Base-by-base conservation (phyloP, 805 yeast genomes). In the Starmerella floricola region DNA sequence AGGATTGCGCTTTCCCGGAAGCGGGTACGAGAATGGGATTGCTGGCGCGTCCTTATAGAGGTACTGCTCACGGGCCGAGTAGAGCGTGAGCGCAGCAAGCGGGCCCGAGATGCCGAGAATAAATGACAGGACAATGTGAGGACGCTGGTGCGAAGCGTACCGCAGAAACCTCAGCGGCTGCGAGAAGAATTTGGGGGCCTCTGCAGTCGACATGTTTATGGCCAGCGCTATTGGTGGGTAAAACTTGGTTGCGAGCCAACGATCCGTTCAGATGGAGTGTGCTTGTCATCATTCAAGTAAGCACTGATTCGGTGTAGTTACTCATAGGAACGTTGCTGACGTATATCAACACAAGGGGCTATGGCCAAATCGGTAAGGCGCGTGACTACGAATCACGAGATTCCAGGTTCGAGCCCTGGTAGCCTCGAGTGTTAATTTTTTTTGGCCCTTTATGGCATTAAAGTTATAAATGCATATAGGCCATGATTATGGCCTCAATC, bases 101-200 rank as follows among this genome's bases (percentile, higher is more conserved):
- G 91, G 88, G 4, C 82, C 85, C 38, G 78, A 58, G 32, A 74
- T 57, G 6, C 86, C 93, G 55, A 81, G 67, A 29, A 68, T 67
- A 17, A 74, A 70, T 23, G 85, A 67, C 56, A 69, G 76, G 58
- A 80, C 77, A 49, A 79, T 66, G 62, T 80, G 84, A 32, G 93
- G 93, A 58, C 76, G 74, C 51, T 73, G 73, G 63, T 80, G 79
- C 19, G 87, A 81, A 53, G 76, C 78, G 63, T 74, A 80, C 59
- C 87, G 78, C 37, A 51, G 70, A 44, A 49, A 61, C 53, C 58
- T 42, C 28, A 58, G 24, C 24, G 64, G 64, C 45, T 54, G 57
- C 38, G 53, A 50, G 62, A 61, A 60, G 54, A 60, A 58, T 34
- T 53, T 48, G 33, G 60, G 56, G 29, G 45, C 38, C 32, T 27